These are phyloP conservation scores for Fusarium solani-melongenae DNA, from an alignment of 2,329 filamentous ascomycete species.

Conservation along the genomic window DNA sequence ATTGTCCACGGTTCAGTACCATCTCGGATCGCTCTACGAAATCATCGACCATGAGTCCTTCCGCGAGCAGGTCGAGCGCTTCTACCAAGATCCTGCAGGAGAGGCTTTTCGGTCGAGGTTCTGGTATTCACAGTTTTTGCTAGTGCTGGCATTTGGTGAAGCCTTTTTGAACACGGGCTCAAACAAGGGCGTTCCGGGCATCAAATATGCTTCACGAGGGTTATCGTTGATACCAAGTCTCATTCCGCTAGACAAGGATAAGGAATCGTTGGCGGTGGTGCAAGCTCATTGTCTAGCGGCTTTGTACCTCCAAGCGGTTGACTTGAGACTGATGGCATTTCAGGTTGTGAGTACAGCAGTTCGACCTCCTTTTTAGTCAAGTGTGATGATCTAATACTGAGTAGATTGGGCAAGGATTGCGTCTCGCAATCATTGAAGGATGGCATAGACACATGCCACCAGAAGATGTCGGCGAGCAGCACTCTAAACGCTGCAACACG, in stretches of 20 bases:
- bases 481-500: conserved; percentile 7
- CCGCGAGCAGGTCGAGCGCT: not conserved
- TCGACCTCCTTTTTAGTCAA: not conserved
- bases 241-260: not conserved
- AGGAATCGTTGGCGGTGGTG: not conserved
- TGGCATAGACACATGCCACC: conserved; percentile 18
- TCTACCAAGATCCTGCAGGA: conserved; percentile 8
- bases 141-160: conserved; percentile 1
- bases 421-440: conserved; percentile 7
- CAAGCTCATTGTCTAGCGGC: not conserved
- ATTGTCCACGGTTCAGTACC: conserved; percentile 7
- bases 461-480: not conserved
- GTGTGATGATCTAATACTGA: not conserved
- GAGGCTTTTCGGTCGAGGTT: not conserved
- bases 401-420: conserved; percentile 11
- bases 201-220: conserved; percentile 1
- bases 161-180: not conserved
- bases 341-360: not conserved
- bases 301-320: not conserved
- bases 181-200: not conserved
- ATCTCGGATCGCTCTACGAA: conserved; percentile 1
- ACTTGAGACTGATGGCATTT: not conserved
- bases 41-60: conserved; percentile 8
- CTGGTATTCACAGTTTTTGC: conserved; percentile 10
- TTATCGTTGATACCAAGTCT: conserved; percentile 10